These are phyloP conservation scores for Pontederia paniculata DNA, from an alignment of 176 grass and related monocot genomes.

Conservation along the genomic window DNA sequence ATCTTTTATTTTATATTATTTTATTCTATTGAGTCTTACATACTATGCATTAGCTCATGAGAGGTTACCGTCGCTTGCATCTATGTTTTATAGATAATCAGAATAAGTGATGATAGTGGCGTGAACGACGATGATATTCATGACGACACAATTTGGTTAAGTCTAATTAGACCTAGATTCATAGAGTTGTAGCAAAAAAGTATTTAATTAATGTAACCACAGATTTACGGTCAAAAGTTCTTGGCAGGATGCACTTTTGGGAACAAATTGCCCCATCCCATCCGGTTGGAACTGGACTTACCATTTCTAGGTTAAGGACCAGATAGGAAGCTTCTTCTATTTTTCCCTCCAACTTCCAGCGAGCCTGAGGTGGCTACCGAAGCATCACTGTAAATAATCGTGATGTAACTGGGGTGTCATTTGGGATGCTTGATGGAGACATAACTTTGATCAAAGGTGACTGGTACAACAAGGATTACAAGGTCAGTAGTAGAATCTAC, in stretches of 20 bases:
- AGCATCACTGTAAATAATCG: conserved; percentile 59
- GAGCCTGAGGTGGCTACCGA: conserved; percentile 52
- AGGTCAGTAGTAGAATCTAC: conserved; percentile 28
- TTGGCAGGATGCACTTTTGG: conserved; percentile 81
- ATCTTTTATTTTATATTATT: no score
- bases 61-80: no score
- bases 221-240: no score
- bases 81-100: no score
- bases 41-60: no score
- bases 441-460: conserved; percentile 60
- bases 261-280: conserved; percentile 78
- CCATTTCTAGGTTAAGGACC: conserved; percentile 65
- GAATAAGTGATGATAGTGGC: no score
- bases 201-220: no score
- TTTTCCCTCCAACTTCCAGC: conserved; percentile 52
- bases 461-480: conserved; percentile 93
- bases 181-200: no score
- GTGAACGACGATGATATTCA: no score
- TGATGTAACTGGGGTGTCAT: conserved; percentile 66
- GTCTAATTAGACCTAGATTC: no score
- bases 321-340: conserved; percentile 50
- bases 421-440: conserved; percentile 51
- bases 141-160: no score
- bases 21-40: no score
- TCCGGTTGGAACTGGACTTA: conserved; percentile 95